Conservation (phyloP, 2,329 filamentous ascomycete species). For the Paramyrothecium roridum region DNA sequence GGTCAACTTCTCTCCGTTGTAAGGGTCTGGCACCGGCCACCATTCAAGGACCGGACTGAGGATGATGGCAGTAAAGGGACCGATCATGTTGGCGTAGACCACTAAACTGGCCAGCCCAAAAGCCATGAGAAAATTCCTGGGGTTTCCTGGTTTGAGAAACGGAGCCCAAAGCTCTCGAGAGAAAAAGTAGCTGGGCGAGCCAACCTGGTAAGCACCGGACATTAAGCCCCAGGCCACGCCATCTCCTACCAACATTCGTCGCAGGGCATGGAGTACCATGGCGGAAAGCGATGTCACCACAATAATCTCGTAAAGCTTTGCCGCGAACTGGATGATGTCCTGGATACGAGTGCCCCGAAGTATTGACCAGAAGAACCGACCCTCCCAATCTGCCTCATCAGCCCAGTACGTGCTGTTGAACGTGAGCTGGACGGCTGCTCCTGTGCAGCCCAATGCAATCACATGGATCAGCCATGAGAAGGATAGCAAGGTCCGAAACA, state of each 20-base stretch:
- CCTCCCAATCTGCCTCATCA: slow-evolving; percentile 1
- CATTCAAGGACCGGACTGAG: background rate
- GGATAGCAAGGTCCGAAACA: background rate
- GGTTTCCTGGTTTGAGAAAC: background rate
- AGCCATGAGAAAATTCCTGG: background rate
- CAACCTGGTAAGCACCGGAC: slow-evolving; percentile 1
- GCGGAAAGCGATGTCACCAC: background rate
- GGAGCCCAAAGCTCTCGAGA: background rate
- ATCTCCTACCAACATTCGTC: background rate
- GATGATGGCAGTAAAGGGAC: background rate
- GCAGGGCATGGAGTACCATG: background rate
- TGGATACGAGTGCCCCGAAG: background rate
- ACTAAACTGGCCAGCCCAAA: background rate
- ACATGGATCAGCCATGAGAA: slow-evolving; percentile 2
- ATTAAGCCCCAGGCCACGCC: background rate
- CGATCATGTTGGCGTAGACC: slow-evolving; percentile 1
- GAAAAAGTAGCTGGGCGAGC: background rate
- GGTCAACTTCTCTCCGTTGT: background rate
- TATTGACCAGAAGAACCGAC: background rate
- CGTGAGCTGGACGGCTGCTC: background rate
- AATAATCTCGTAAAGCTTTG: slow-evolving; percentile 2
- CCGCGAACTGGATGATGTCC: background rate
- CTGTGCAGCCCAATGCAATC: slow-evolving; percentile 1
- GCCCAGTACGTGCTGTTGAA: slow-evolving; percentile 1
- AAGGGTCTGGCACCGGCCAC: background rate